Evolutionary conservation across 2,329 filamentous ascomycete species (phyloP).

Genomic region (Helotiales sp.): DNA sequence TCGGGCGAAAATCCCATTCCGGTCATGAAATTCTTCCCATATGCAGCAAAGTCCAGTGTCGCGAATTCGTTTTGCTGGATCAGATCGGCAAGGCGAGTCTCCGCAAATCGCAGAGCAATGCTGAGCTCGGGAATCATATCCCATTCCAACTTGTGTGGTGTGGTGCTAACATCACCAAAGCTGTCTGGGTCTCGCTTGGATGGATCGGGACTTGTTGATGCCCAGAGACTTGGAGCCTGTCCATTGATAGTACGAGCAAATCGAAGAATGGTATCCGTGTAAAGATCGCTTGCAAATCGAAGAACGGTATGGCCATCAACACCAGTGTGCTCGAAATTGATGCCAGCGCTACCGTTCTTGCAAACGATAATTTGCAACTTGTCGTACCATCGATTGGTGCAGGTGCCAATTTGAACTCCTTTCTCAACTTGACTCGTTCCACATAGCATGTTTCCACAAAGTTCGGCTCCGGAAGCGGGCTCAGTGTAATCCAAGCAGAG

Average conservation of each 20-base stretch:
- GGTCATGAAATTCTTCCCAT: conserved; percentile 97
- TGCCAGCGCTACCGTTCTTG: conserved; percentile 96
- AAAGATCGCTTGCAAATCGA: conserved; percentile 93
- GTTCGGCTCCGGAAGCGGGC: conserved; percentile 75
- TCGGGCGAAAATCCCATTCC: conserved; percentile 96
- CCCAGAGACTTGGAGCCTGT: conserved; percentile 88
- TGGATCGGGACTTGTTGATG: conserved; percentile 87
- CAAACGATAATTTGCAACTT: conserved; percentile 99
- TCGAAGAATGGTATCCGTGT: conserved; percentile 95
- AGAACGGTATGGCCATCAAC: conserved; percentile 97
- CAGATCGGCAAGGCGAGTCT: conserved; percentile 89
- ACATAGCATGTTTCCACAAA: conserved; percentile 99
- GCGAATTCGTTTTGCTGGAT: conserved; percentile 97
- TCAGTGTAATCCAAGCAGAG: conserved; percentile 93
- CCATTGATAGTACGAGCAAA: conserved; percentile 97
- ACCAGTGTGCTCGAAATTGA: conserved; percentile 99
- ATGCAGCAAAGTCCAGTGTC: conserved; percentile 84
- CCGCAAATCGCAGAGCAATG: conserved; percentile 91
- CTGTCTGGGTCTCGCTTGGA: conserved; percentile 88
- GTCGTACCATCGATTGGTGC: conserved; percentile 98
- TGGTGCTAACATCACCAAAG: conserved; percentile 92
- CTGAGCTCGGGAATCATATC: conserved; percentile 92
- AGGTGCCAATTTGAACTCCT: conserved; percentile 95
- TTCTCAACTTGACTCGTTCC: conserved; percentile 90
- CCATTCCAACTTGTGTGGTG: conserved; percentile 96